A percentile compares a stretch with the other conserved stretches of the same genome.
Conservation (phyloP, 2,329 filamentous ascomycete genomes). For the Epichloe typhina region DNA sequence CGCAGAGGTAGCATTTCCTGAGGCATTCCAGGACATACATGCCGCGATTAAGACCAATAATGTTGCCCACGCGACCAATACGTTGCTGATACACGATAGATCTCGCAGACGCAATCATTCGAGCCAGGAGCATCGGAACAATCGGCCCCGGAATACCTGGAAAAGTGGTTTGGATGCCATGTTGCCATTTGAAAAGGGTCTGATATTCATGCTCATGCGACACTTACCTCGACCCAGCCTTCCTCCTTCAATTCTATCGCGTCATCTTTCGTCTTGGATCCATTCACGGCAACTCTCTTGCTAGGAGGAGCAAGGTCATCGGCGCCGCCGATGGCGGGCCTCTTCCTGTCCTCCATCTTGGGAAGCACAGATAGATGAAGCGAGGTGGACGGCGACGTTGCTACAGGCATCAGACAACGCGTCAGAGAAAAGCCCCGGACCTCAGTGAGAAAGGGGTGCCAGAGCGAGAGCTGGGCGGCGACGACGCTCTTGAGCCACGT, state of each 20-base stretch:
- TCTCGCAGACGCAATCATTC: constrained; percentile 2
- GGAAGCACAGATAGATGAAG: constrained; percentile 68
- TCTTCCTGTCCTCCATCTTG: constrained; percentile 99
- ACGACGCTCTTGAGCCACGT: constrained; percentile 21
- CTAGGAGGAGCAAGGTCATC: constrained; percentile 77
- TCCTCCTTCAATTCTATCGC: constrained; percentile 44
- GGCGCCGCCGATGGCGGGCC: constrained; percentile 66
- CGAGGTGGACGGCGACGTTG: constrained; percentile 56
- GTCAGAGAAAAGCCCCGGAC: constrained; percentile 20
- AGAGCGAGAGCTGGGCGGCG: constrained; percentile 16
- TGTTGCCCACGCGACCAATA: constrained; percentile 2
- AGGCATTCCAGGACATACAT: background rate
- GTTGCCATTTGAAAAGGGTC: constrained; percentile 6
- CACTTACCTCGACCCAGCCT: constrained; percentile 53
- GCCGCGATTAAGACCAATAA: background rate
- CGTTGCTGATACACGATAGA: background rate
- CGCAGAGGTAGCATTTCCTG: background rate
- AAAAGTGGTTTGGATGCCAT: constrained; percentile 2
- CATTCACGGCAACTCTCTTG: constrained; percentile 88
- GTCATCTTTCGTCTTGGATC: constrained; percentile 45
- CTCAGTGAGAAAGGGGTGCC: constrained; percentile 24
- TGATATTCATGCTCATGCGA: constrained; percentile 20
- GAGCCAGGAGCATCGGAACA: background rate
- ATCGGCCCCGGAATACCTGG: constrained; percentile 1
- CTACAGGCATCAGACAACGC: constrained; percentile 70